Evolutionary conservation across 179 eudicot genomes (phyloP), one percentile per base, ranked within the genome.

Genomic region (Silene noctiflora): DNA sequence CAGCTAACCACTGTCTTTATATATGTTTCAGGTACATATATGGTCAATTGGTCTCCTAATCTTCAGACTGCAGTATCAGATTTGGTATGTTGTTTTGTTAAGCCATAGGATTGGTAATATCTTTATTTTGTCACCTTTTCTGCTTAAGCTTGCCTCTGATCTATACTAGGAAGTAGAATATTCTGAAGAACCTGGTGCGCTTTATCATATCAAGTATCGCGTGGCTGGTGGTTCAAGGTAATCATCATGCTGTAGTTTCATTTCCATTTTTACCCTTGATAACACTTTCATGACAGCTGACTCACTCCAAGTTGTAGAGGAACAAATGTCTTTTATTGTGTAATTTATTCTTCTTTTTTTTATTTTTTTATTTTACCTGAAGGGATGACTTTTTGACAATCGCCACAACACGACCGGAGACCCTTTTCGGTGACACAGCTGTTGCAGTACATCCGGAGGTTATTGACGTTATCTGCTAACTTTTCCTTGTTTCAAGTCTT

Each of bases 1-100:
- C 58, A 33, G n/a, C 20, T 19, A 10, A 67, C 69, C 66, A 71
- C 56, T 74, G 35, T 65, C 35, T 29, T 66, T 8, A 39, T 69
- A 31, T 46, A 62, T 82, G 58, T 89, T 88, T 71, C 91, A 95
- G 99, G 99, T 71, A 93, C 99, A 75, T 95, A 95, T 85, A 87
- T 95, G 97, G 99, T 95, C 76, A 95, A 95, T 83, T 95, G 99
- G 99, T 95, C 99, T 21, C 98, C 98, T 9, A 91, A 85, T 82
- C 88, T 95, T 42, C 99, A 95, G 81, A 95, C 99, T 80, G 99
- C 99, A 48, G 99, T 95, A 75, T 95, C 99, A 56, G 99, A 95
- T 87, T 85, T 95, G 98, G 99, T 95, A 89, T 71, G 84, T 60
- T 74, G 27, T 67, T 73, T 48, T 35, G 9, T 21, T 46, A 71